A percentile compares a stretch with the other conserved stretches of the same genome.
phyloP scores from a whole-genome alignment of 192 early-diverging fungal species.

The Funneliformis geosporum region DNA sequence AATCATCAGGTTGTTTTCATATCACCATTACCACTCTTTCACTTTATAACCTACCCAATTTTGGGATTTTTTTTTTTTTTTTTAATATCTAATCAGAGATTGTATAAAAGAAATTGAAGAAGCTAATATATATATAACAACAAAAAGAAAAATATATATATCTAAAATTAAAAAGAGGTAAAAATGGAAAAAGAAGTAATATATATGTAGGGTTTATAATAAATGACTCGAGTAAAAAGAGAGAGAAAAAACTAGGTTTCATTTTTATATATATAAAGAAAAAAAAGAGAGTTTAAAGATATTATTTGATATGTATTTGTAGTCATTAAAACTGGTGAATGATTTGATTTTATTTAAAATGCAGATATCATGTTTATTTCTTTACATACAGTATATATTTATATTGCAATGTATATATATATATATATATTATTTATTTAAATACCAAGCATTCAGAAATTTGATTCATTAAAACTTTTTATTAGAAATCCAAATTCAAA shows the following conservation, averaged over 20 bases:
- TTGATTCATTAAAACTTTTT: too few species aligned
- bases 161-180: neutral
- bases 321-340: neutral
- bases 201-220: neutral
- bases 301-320: slow-evolving; percentile 7
- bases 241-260: neutral
- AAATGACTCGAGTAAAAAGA: neutral
- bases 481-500: too few species aligned
- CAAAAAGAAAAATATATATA: neutral
- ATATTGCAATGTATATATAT: neutral
- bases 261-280: neutral
- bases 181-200: neutral
- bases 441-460: too few species aligned
- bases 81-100: slow-evolving; percentile 14
- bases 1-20: neutral
- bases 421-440: too few species aligned
- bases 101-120: slow-evolving; percentile 4
- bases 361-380: neutral
- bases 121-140: neutral
- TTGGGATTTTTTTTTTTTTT: neutral
- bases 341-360: neutral
- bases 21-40: neutral
- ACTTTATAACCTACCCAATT: neutral
- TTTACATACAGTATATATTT: neutral
- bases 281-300: neutral